These are phyloP conservation scores for Scedosporium dehoogii DNA, from an alignment of 2,329 filamentous ascomycete genomes.

Conservation along the genomic window DNA sequence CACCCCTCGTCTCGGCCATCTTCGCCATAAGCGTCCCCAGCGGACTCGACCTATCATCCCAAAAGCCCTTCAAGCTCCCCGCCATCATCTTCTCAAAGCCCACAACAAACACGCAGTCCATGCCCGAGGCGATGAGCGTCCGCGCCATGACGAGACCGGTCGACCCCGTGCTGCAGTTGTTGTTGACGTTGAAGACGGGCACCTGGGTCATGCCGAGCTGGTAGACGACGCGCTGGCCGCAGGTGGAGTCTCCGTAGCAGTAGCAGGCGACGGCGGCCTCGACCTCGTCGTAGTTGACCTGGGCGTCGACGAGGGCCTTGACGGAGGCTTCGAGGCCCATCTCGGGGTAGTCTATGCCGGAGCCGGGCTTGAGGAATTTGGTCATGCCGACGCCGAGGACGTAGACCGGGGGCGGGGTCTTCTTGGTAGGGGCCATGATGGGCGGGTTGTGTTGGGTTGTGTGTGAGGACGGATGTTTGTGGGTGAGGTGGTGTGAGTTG, in stretches of 20 bases:
- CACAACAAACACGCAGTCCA: constrained; percentile 82
- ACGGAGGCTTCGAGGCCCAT: constrained; percentile 87
- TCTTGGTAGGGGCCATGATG: constrained; percentile 36
- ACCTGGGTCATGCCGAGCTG: constrained; percentile 97
- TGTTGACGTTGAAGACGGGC: constrained; percentile 96
- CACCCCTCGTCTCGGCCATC: constrained; percentile 73
- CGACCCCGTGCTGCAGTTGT: constrained; percentile 95
- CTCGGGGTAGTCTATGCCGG: constrained; percentile 90
- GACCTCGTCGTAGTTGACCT: constrained; percentile 94
- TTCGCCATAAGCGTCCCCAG: constrained; percentile 62
- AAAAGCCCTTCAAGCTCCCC: constrained; percentile 74
- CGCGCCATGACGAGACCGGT: constrained; percentile 80
- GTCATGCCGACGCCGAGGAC: constrained; percentile 97
- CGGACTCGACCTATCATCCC: constrained; percentile 76
- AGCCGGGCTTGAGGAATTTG: constrained; percentile 95
- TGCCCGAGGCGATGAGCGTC: constrained; percentile 68
- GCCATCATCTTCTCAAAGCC: constrained; percentile 98
- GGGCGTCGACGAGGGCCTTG: constrained; percentile 75
- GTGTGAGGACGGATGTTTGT: background rate
- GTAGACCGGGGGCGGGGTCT: constrained; percentile 49
- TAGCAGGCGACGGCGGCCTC: constrained; percentile 95
- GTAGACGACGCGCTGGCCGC: constrained; percentile 94
- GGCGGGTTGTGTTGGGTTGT: constrained; percentile 3
- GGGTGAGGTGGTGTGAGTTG: background rate
- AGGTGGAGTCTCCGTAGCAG: constrained; percentile 92